Percentiles rank a stretch among this genome's conserved stretches.
Conservation (phyloP, 441 rosid genomes). For the Pelargonium citronellum region DNA sequence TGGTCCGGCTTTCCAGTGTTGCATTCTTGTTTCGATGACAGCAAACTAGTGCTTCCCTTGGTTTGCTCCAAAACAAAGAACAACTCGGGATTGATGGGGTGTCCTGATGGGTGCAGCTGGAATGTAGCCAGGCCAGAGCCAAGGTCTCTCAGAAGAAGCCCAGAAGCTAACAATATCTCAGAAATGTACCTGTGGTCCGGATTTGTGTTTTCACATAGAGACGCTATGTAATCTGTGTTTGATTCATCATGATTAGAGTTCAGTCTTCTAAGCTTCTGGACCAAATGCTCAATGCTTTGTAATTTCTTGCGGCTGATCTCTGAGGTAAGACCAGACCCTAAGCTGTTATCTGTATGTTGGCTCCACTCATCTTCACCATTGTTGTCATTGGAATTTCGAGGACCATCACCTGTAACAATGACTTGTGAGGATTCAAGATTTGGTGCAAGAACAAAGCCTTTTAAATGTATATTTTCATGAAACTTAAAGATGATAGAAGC, state of each 20-base stretch:
- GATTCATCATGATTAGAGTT: slow-evolving; percentile 81
- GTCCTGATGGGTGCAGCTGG: slow-evolving; percentile 77
- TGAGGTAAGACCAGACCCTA: slow-evolving; percentile 38
- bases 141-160: slow-evolving; percentile 75
- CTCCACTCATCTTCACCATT: slow-evolving; percentile 40
- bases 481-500: background rate
- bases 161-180: slow-evolving; percentile 84
- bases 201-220: slow-evolving; percentile 68
- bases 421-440: slow-evolving; percentile 19
- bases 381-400: slow-evolving; percentile 26
- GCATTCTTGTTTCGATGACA: slow-evolving; percentile 34
- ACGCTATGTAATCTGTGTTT: slow-evolving; percentile 82
- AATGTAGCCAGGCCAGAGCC: slow-evolving; percentile 49
- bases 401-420: slow-evolving; percentile 34
- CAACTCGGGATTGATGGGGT: slow-evolving; percentile 76
- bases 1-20: slow-evolving; percentile 31
- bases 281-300: slow-evolving; percentile 66
- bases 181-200: slow-evolving; percentile 87
- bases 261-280: slow-evolving; percentile 64
- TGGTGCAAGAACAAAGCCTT: slow-evolving; percentile 13
- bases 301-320: slow-evolving; percentile 74
- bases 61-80: slow-evolving; percentile 87
- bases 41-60: slow-evolving; percentile 38
- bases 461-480: background rate
- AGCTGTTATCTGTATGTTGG: slow-evolving; percentile 28